Evolutionary conservation across 257 asterid genomes (phyloP).

Genomic region (Petunia axillaris): DNA sequence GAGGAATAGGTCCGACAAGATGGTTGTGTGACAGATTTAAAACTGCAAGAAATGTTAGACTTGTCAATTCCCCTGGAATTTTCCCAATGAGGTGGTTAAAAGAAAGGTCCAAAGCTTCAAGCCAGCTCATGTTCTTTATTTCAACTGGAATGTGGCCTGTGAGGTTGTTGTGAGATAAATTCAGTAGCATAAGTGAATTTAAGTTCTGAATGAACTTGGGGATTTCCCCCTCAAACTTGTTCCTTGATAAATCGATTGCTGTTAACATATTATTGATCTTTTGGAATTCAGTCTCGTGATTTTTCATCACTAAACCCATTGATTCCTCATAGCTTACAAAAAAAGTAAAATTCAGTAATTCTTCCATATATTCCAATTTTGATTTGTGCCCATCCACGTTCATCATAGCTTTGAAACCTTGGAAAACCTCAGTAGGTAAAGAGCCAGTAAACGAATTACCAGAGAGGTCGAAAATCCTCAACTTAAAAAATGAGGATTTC

Average conservation of each 20-base stretch:
- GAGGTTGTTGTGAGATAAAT: conserved; percentile 4
- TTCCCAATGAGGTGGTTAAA: not conserved
- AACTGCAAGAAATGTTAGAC: not conserved
- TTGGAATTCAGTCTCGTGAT: not conserved
- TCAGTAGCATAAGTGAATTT: not conserved
- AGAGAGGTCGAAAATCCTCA: not conserved
- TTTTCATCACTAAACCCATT: not conserved
- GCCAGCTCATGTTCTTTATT: not conserved
- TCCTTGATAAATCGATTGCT: not conserved
- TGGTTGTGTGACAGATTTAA: conserved; percentile 22
- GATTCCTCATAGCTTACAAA: not conserved
- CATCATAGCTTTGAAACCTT: not conserved
- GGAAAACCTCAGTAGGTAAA: not conserved
- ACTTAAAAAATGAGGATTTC: not conserved
- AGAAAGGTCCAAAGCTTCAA: conserved; percentile 24
- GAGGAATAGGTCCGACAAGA: conserved; percentile 23
- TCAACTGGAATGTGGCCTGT: not conserved
- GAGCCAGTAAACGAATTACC: conserved; percentile 6
- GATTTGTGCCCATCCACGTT: not conserved
- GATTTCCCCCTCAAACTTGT: conserved; percentile 11
- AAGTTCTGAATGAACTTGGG: not conserved
- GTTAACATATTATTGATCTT: not conserved
- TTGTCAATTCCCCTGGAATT: not conserved
- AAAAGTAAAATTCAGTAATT: not conserved
- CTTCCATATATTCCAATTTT: not conserved